Base-by-base conservation (phyloP, 2,329 filamentous ascomycete species). In the Coleophoma cylindrospora region DNA sequence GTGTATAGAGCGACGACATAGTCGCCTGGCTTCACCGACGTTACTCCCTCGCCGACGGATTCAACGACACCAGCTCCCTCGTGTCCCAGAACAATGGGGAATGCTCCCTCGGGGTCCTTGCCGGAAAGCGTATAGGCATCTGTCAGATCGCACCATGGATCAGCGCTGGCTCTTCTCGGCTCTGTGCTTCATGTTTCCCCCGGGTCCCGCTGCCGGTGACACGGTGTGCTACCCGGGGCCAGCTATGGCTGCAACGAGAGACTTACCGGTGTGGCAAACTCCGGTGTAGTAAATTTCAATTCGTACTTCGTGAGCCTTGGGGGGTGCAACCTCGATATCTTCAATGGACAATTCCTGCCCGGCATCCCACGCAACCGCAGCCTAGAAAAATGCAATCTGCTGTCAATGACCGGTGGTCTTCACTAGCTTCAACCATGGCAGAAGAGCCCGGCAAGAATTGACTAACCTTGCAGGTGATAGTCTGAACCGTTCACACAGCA, bases 221-320 rank as follows among this genome's bases (percentile, higher is more conserved):
- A 27, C 27, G 7, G 27, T 27, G 27, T 27, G 27, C 27, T 27
- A 27, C 27, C 27, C 27, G 2, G 6, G 6, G 27, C 27, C 9
- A 27, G 27, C 27, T 27, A 27, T 8, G 6, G 27, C 27, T 27
- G 27, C 9, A 27, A 38, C 36, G 1, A 38, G 13, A 17, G 45
- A 66, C 70, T 61, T 74, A 94, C 89, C 89, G 68, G 92, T 99
- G 76, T 99, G 94, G 79, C 94, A 99, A 68, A 99, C 94, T 73
- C 94, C 94, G 48, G 94, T 99, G 78, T 96, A 95, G 79, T 92
- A 86, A 69, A 97, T 89, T 77, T 97, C 76, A 67, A 99, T 96
- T 64, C 94, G 89, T 67, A 99, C 94, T 76, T 99, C 94, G 74
- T 95, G 83, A 54, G 92, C 91, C 72, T 80, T 84, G 53, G 94